Conservation (phyloP, 208 protist genomes). For the Leishmania aethiopica region DNA sequence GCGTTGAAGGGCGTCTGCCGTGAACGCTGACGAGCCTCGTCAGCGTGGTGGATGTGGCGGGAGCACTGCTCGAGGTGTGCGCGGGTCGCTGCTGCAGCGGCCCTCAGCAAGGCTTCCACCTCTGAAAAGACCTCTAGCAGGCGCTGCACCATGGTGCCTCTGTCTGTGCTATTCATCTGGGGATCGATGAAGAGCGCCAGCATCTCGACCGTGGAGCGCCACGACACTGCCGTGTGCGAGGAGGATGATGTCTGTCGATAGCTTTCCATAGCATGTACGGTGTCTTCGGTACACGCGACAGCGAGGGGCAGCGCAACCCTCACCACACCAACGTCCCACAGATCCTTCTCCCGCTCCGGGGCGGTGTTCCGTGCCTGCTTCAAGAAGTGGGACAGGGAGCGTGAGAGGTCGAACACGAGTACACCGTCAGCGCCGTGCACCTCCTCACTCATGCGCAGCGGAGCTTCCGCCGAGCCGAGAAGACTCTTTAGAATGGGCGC, state of each 20-base stretch:
- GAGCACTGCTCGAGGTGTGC: constrained; percentile 6
- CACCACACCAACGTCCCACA: constrained; percentile 52
- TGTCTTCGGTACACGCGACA: constrained; percentile 21
- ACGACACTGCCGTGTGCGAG: constrained; percentile 58
- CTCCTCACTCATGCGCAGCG: constrained; percentile 9
- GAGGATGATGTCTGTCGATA: background rate
- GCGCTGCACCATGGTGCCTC: constrained; percentile 35
- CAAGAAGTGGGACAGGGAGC: constrained; percentile 62
- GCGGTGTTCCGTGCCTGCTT: constrained; percentile 27
- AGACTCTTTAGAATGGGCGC: constrained; percentile 30
- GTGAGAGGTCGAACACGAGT: constrained; percentile 72
- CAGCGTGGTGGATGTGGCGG: background rate
- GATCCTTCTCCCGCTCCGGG: constrained; percentile 15
- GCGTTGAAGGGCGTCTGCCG: constrained; percentile 42
- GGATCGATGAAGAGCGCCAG: constrained; percentile 55
- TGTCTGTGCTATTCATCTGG: constrained; percentile 29
- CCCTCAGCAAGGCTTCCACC: constrained; percentile 22
- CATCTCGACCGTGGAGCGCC: constrained; percentile 62
- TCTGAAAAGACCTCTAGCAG: constrained; percentile 37
- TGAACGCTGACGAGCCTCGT: constrained; percentile 17
- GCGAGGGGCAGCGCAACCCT: constrained; percentile 51
- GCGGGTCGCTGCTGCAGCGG: constrained; percentile 14
- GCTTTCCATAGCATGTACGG: background rate
- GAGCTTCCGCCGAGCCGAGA: constrained; percentile 19
- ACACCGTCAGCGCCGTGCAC: constrained; percentile 32